Percentiles rank a stretch among this genome's conserved stretches.
phyloP scores from a whole-genome alignment of 352 stramenopile genomes.

The Elongisporangium senticosum region DNA sequence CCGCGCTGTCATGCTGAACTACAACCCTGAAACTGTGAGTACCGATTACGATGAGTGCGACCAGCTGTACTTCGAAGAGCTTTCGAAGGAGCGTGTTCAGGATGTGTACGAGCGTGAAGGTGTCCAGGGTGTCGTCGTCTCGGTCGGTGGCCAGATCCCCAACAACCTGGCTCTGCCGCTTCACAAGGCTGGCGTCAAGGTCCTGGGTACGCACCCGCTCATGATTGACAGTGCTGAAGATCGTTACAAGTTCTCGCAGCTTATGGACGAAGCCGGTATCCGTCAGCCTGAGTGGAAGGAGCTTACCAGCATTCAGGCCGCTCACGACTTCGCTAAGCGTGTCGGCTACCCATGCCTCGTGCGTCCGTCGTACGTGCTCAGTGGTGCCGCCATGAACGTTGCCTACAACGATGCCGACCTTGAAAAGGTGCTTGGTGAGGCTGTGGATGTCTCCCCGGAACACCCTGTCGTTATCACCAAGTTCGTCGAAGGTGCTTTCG shows the following conservation, averaged over 20 bases:
- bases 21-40: slow-evolving; percentile 97
- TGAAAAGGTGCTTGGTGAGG: slow-evolving; percentile 81
- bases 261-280: slow-evolving; percentile 94
- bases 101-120: slow-evolving; percentile 92
- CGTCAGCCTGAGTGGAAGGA: slow-evolving; percentile 76
- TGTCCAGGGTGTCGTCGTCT: slow-evolving; percentile 88
- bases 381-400: slow-evolving; percentile 97
- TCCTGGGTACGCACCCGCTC: slow-evolving; percentile 77
- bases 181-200: slow-evolving; percentile 76
- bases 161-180: slow-evolving; percentile 94
- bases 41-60: slow-evolving; percentile 98
- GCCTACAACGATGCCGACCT: slow-evolving; percentile 92
- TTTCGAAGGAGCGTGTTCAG: slow-evolving; percentile 91
- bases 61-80: slow-evolving; percentile 97
- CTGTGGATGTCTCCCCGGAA: slow-evolving; percentile 91
- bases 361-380: slow-evolving; percentile 96
- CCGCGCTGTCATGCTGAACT: slow-evolving; percentile 90
- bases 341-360: slow-evolving; percentile 96
- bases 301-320: slow-evolving; percentile 85
- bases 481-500: slow-evolving; percentile 92
- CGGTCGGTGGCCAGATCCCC: slow-evolving; percentile 94
- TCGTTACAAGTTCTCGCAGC: slow-evolving; percentile 91
- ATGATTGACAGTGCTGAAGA: slow-evolving; percentile 97
- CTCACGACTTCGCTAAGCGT: slow-evolving; percentile 90
- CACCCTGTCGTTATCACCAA: slow-evolving; percentile 97